These are phyloP conservation scores for Rhodotorula taiwanensis DNA, from an alignment of 768 basidiomycete genomes.

Conservation along the genomic window DNA sequence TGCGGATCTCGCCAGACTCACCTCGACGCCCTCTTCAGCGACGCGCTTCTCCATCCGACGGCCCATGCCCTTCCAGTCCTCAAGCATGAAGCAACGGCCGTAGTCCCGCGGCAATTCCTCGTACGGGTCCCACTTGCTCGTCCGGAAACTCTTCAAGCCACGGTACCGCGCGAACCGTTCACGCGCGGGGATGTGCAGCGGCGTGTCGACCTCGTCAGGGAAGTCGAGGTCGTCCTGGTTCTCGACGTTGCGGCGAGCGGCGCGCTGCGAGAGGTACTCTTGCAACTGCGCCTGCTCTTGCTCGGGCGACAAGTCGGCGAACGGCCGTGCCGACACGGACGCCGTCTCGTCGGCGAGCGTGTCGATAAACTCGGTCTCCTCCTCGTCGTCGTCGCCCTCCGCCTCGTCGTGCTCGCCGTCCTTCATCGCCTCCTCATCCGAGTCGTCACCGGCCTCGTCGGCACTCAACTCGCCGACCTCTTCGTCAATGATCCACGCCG, in stretches of 20 bases:
- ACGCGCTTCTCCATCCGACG: slow-evolving; percentile 57
- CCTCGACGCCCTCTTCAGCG: slow-evolving; percentile 68
- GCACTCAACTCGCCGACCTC: slow-evolving; percentile 55
- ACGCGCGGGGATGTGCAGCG: slow-evolving; percentile 69
- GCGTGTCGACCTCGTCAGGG: slow-evolving; percentile 94
- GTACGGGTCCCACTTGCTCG: slow-evolving; percentile 95
- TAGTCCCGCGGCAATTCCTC: slow-evolving; percentile 93
- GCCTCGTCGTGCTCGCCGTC: slow-evolving; percentile 36
- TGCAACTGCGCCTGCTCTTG: slow-evolving; percentile 72
- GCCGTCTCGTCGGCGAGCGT: slow-evolving; percentile 53
- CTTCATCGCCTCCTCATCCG: slow-evolving; percentile 52
- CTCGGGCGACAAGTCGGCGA: slow-evolving; percentile 67
- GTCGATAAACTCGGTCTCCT: slow-evolving; percentile 56
- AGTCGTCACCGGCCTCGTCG: slow-evolving; percentile 47
- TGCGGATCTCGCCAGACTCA: too few species aligned
- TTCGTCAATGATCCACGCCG: slow-evolving; percentile 87
- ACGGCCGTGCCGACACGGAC: slow-evolving; percentile 27
- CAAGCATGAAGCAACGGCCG: slow-evolving; percentile 90
- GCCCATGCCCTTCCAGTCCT: slow-evolving; percentile 83
- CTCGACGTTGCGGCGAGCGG: slow-evolving; percentile 55
- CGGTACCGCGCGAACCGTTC: slow-evolving; percentile 85
- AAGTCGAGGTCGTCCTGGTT: slow-evolving; percentile 78
- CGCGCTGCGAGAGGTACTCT: slow-evolving; percentile 43
- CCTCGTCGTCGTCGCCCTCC: slow-evolving; percentile 49
- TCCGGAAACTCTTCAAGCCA: slow-evolving; percentile 83